Conservation (phyloP, 805 yeast genomes). For the Millerozyma acaciae region DNA sequence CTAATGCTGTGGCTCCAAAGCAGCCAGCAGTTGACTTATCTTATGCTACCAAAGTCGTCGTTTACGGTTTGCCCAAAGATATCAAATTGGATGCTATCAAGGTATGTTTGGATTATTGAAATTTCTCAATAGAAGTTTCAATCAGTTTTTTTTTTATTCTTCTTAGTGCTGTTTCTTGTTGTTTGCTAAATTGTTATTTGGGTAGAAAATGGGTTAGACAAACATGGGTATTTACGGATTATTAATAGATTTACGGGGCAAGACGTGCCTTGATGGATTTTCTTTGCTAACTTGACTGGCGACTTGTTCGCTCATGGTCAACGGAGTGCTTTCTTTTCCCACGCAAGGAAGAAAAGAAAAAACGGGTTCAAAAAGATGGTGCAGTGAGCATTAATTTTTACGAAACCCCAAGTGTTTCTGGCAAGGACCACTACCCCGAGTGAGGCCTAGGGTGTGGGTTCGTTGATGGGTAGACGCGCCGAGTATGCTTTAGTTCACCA, state of each 20-base stretch:
- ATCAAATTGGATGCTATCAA: conserved; percentile 78
- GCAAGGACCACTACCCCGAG: too few relatives aligned
- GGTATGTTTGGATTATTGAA: conserved; percentile 53
- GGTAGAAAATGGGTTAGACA: not conserved
- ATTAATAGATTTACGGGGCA: too few relatives aligned
- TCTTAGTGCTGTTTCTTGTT: conserved; percentile 3
- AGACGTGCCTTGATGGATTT: conserved; percentile 1
- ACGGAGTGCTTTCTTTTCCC: conserved; percentile 4
- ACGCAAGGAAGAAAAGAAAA: too few relatives aligned
- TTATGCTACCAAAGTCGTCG: conserved; percentile 77
- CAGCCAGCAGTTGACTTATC: conserved; percentile 39
- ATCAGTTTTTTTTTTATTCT: conserved; percentile 3
- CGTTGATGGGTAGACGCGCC: too few relatives aligned
- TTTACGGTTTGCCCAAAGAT: conserved; percentile 82
- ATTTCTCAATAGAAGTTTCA: conserved; percentile 1
- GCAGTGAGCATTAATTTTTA: too few relatives aligned
- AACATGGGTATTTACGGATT: not conserved
- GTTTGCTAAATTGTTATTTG: not conserved
- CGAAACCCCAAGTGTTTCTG: too few relatives aligned
- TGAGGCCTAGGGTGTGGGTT: too few relatives aligned
- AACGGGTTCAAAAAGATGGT: too few relatives aligned
- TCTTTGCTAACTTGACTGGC: conserved; percentile 1
- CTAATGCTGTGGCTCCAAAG: conserved; percentile 14
- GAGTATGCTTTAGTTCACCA: too few relatives aligned
- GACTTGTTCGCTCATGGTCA: not conserved